Base-by-base conservation (phyloP, 1,284 basidiomycete genomes). In the Phenoliferia sp. region DNA sequence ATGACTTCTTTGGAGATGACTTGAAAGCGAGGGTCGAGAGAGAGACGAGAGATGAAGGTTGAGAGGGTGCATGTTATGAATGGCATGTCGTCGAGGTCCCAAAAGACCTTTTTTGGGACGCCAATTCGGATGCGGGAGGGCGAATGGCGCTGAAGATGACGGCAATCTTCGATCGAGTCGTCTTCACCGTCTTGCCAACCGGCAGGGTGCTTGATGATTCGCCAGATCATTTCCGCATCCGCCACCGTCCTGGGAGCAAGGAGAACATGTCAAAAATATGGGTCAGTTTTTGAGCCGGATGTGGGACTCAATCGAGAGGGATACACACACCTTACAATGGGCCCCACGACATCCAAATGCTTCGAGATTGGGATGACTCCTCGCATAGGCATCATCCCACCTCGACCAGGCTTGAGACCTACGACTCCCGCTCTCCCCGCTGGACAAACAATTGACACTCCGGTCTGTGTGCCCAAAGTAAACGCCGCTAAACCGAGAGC, bases 341-440 rank as follows among this genome's bases (percentile, higher is more conserved):
- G 56, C 2, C 56, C 56, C 4, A 57, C 56, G 16, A 57, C 32
- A 29, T 57, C 56, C 32, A 57, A 34, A 17, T 57, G 56, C 56
- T 57, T 57, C 56, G 56, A 57, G 32, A 57, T 57, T 3, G 56
- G 56, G 31, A 57, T 33, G 19, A 57, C 56, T 1, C 56, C 56
- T 12, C 6, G 3, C 56, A 57, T 57, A 4, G 56, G 32, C 22
- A 16, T 19, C 56, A 57, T 57, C 7, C 56, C 56, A 17, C 56
- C 56, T 33, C 56, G 17, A 16, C 56, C 56, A 5, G 56, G 56
- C 32, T 57, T 57, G 31, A 57, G 32, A 2, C 56, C 56, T 5
- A 57, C 56, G 1, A 57, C 29, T 10, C 56, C 56, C 16, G 29
- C 29, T 16, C 56, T 32, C 32, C 56, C 56, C 3, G 56, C 56